Evolutionary conservation across 495 filamentous ascomycete genomes (phyloP), one percentile per base, ranked within the genome.

Genomic region (Glonium stellatum): DNA sequence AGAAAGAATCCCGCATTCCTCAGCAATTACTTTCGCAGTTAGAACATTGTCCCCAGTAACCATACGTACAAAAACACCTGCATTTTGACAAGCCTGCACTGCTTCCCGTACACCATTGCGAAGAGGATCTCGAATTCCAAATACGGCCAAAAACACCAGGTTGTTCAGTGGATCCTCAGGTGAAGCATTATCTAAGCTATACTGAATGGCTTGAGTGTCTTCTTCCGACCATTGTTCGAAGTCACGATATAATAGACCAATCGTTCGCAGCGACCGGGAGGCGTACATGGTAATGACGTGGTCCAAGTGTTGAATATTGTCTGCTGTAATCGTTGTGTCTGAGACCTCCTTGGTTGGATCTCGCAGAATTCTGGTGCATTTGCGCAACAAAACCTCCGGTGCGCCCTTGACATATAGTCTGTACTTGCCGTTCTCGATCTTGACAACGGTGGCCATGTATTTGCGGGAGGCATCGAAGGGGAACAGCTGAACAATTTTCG

Each of bases 141-240:
- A 78, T 19, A 87, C 73, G n/a, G 78, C 79, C 27, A 85, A 71
- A 71, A 84, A 84, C 3, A 75, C 81, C 82, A 87, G 84, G 39
- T 80, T 73, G 56, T 82, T 82, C 71, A 89, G 89, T 13, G 96
- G 74, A 48, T 87, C 81, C 42, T 93, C 88, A 66, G 97, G 96
- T 3, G 80, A 75, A 36, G 83, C 90, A 55, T 88, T 81, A 21
- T 77, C 82, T 27, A 77, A 78, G 57, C 92, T 86, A 54, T 87
- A 84, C 60, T 90, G 88, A 35, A 78, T 72, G 11, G 79, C 83
- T 27, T 79, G 81, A 13, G 79, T 81, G 44, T 83, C 80, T 54
- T 78, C 80, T 4, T 92, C 89, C 21, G 92, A 91, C 92, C 92
- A 97, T 48, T 81, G 82, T 12, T 90, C 83, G 67, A 95, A 96